phyloP scores from a whole-genome alignment of 2,329 filamentous ascomycete species.

The Cladosporium colombiae region DNA sequence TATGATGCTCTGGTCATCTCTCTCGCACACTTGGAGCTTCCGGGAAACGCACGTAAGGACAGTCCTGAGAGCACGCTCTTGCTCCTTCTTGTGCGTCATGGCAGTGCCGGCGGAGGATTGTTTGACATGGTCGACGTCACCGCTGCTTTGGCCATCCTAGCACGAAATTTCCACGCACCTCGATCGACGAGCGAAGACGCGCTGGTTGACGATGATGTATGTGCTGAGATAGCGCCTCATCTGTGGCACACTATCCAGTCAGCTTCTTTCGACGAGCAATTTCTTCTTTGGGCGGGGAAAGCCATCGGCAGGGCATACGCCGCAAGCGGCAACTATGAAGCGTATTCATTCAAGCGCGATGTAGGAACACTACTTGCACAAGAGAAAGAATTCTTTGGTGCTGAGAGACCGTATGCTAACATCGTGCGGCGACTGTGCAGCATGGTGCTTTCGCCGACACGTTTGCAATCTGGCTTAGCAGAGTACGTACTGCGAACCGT shows the following conservation, averaged over 20 bases:
- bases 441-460: slow-evolving; percentile 31
- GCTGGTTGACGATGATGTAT: slow-evolving; percentile 61
- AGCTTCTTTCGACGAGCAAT: neutral
- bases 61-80: slow-evolving; percentile 79
- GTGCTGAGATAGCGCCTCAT: slow-evolving; percentile 34
- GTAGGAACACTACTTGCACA: neutral
- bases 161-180: slow-evolving; percentile 69
- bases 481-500: slow-evolving; percentile 41
- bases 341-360: neutral
- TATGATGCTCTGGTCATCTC: slow-evolving; percentile 23
- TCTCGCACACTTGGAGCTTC: slow-evolving; percentile 57
- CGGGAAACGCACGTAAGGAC: slow-evolving; percentile 68
- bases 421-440: slow-evolving; percentile 40
- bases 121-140: slow-evolving; percentile 70
- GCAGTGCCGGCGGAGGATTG: slow-evolving; percentile 60
- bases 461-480: slow-evolving; percentile 46
- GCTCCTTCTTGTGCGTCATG: slow-evolving; percentile 76
- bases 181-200: slow-evolving; percentile 63
- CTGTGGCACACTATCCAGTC: slow-evolving; percentile 26
- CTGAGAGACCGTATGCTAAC: slow-evolving; percentile 21
- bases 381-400: neutral
- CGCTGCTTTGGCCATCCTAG: slow-evolving; percentile 71
- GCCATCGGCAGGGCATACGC: slow-evolving; percentile 83
- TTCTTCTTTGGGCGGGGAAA: slow-evolving; percentile 76
- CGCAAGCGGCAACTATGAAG: slow-evolving; percentile 33